Base-by-base conservation (phyloP, 805 yeast species). In the Phaffomyces opuntiae region DNA sequence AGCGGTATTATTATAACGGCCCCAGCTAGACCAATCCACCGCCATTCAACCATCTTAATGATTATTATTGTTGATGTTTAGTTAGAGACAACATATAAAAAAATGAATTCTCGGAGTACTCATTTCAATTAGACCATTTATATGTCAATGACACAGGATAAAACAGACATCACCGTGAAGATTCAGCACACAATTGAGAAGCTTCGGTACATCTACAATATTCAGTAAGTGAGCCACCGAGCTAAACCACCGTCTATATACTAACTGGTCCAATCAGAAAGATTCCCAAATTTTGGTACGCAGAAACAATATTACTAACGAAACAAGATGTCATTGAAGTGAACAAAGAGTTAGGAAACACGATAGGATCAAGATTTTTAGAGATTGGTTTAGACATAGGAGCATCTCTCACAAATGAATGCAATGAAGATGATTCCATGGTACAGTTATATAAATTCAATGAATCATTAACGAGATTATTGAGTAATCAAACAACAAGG, bases 401-500 rank as follows among this genome's bases (percentile, higher is more conserved):
- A 5, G 4, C 36, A 2, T 16, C 19, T 5, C 24, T 42, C 21
- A 29, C 36, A 8, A 19, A 21, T 12, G 36, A 39, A 19, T 21
- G 35, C 5, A 13, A 42, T 0, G 46, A 46, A 13, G 53, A 53
- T 7, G 55, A 53, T 5, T 37, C 49, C 7, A 49, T 54, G 1
- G 47, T 50, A 7, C 53, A 54, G 35, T 40, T 59, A 3, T 59
- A 59, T 49, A 53, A 52, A 34, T 51, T 59, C 40, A 57, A 59
- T 29, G 61, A 58, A 46, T 50, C 57, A 2, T 42, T 59, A 7
- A 54, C 62, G 12, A 42, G 62, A 16, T 39, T 59, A 7, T 50
- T 56, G 33, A 46, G 43, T 8, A 40, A 40, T 14, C 40, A 48
- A 8, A 38, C 42, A 33, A 38, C 36, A 21, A 32, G 31, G 13